Evolutionary conservation across 1,284 basidiomycete genomes (phyloP), one percentile per base, ranked within the genome.

Genomic region (Porodaedalea pini): DNA sequence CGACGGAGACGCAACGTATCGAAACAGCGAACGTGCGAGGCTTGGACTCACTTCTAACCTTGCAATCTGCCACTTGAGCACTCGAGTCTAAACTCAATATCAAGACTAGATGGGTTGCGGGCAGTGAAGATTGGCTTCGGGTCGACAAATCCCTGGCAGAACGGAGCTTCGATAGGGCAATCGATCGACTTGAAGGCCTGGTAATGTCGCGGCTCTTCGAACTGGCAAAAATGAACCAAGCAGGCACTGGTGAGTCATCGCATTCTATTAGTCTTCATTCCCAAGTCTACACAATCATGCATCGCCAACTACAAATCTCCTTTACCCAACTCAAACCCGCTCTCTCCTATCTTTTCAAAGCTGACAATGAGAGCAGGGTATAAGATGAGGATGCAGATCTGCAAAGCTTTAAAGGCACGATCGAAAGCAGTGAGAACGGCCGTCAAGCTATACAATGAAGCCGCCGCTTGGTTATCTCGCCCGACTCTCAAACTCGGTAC

Each of bases 171-270:
- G 63, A 63, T 2, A 49, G 48, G 2, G 67, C 69, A 0, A 60
- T 71, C 2, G 61, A 67, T 19, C 54, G 64, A 27, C 61, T 72
- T 0, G 67, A 72, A 36, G 25, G 60, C 10, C 66, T 71, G 4
- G 66, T 73, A 15, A 59, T 69, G 0, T 63, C 67, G 54, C 60
- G 67, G 4, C 61, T 73, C 0, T 70, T 72, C 39, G 68, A 73
- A 58, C 58, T 73, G 2, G 56, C 67, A n/a, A 70, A 68, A 51
- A 57, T 68, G 29, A 70, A 71, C 56, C 19, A 68, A 5, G 54
- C 63, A 2, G 64, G 57, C 11, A 62, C 62, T 3, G 57, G 63
- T 63, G 36, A 15, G 61, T 32, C 5, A 15, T n/a, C n/a, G n/a
- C n/a, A n/a, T n/a, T n/a, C n/a, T n/a, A n/a, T n/a, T n/a, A n/a